Percentiles rank a stretch among this genome's conserved stretches.
These are phyloP conservation scores for Kodamaea kaohsiungensis DNA, from an alignment of 805 yeast species.

Conservation along the genomic window DNA sequence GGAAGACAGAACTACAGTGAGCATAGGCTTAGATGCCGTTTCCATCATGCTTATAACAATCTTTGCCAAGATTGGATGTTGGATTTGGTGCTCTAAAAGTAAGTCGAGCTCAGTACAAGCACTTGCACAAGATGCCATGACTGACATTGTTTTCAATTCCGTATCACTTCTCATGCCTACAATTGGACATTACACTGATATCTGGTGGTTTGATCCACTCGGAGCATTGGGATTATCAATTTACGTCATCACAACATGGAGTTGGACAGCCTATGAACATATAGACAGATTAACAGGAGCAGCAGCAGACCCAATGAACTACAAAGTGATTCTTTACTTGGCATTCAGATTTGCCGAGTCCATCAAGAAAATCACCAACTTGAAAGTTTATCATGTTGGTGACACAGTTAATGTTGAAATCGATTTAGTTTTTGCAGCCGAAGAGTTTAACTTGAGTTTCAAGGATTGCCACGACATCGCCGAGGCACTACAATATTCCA, in stretches of 20 bases:
- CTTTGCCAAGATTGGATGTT: slow-evolving; percentile 58
- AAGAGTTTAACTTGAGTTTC: slow-evolving; percentile 48
- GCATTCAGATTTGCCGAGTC: slow-evolving; percentile 69
- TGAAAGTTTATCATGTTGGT: slow-evolving; percentile 77
- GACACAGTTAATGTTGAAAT: slow-evolving; percentile 77
- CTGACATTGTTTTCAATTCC: slow-evolving; percentile 72
- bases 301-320: slow-evolving; percentile 60
- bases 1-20: slow-evolving; percentile 41
- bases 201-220: slow-evolving; percentile 74
- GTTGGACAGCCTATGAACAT: slow-evolving; percentile 64
- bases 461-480: slow-evolving; percentile 79
- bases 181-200: slow-evolving; percentile 48
- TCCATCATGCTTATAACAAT: slow-evolving; percentile 66
- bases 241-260: slow-evolving; percentile 68
- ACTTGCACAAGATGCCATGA: slow-evolving; percentile 77
- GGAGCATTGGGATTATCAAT: slow-evolving; percentile 68
- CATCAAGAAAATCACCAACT: slow-evolving; percentile 61
- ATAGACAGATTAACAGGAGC: slow-evolving; percentile 76
- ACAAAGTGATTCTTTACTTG: slow-evolving; percentile 65
- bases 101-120: slow-evolving; percentile 73
- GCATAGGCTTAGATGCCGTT: slow-evolving; percentile 51
- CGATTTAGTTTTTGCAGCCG: slow-evolving; percentile 55
- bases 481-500: slow-evolving; percentile 77
- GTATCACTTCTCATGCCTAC: slow-evolving; percentile 74
- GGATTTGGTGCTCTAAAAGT: slow-evolving; percentile 60